These are phyloP conservation scores for Licmophora abbreviata DNA, from an alignment of 108 stramenopile species.

Conservation along the genomic window DNA sequence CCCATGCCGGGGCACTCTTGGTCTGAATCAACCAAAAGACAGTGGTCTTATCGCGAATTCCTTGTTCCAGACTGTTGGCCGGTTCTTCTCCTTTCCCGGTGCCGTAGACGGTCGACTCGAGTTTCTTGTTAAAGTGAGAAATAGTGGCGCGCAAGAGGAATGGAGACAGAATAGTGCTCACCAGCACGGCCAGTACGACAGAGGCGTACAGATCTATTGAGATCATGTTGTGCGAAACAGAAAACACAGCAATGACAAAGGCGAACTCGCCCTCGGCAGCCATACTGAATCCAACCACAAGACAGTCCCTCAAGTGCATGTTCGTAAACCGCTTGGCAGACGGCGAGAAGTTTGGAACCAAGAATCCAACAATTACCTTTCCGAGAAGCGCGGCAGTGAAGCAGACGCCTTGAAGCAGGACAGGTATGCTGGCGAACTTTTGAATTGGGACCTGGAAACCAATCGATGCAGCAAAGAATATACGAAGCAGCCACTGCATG, in stretches of 20 bases:
- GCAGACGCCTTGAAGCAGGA: conserved; percentile 61
- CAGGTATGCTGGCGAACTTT: conserved; percentile 42
- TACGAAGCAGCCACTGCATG: conserved; percentile 78
- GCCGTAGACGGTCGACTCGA: conserved; percentile 30
- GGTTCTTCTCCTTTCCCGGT: conserved; percentile 40
- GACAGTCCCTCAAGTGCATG: conserved; percentile 49
- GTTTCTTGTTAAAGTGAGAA: conserved; percentile 54
- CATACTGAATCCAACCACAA: conserved; percentile 65
- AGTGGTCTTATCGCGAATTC: conserved; percentile 28
- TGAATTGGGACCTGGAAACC: conserved; percentile 69
- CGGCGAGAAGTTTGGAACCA: conserved; percentile 75
- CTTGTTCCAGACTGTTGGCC: conserved; percentile 15
- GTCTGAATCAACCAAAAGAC: conserved; percentile 70
- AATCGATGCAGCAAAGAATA: conserved; percentile 77
- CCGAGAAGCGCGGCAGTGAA: conserved; percentile 54
- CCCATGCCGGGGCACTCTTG: conserved; percentile 55
- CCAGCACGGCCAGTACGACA: conserved; percentile 57
- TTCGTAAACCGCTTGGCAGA: conserved; percentile 26
- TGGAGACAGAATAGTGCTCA: conserved; percentile 72
- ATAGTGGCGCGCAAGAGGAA: conserved; percentile 65
- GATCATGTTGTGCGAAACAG: conserved; percentile 42
- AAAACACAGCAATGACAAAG: conserved; percentile 75
- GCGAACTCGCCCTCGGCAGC: conserved; percentile 77
- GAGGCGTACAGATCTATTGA: conserved; percentile 51
- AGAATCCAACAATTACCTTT: conserved; percentile 67